Percentiles rank a stretch among this genome's conserved stretches.
phyloP scores from a whole-genome alignment of 805 yeast species.

The Isabelozyma gotoi region DNA sequence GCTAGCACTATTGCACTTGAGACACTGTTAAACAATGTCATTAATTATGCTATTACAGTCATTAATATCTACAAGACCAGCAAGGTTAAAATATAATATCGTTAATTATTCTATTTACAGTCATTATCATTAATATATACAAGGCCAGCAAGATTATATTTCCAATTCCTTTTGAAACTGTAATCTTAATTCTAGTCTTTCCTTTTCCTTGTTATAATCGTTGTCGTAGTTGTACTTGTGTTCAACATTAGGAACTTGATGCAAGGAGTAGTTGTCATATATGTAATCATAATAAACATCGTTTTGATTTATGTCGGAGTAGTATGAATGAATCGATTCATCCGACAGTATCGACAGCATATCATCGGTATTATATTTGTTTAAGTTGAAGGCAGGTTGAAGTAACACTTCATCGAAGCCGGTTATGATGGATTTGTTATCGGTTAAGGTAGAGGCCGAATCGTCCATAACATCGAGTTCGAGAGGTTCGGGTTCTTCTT shows the following conservation, averaged over 20 bases:
- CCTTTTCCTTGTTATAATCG: constrained; percentile 24
- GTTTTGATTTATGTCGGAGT: constrained; percentile 14
- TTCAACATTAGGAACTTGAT: constrained; percentile 9
- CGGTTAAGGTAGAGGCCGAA: neutral
- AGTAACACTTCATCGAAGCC: constrained; percentile 27
- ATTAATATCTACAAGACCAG: too few relatives aligned
- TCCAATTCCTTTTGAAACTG: constrained; percentile 37
- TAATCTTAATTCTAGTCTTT: constrained; percentile 36
- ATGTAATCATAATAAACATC: constrained; percentile 2
- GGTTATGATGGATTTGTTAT: constrained; percentile 5
- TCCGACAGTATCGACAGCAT: constrained; percentile 14
- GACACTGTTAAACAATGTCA: too few relatives aligned
- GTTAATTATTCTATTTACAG: too few relatives aligned
- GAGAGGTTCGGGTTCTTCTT: neutral
- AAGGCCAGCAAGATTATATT: constrained; percentile 8
- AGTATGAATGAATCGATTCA: constrained; percentile 17
- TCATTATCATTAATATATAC: too few relatives aligned
- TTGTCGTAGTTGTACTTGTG: constrained; percentile 7
- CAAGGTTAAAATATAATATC: too few relatives aligned
- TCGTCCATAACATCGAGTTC: neutral
- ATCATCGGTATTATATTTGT: constrained; percentile 14
- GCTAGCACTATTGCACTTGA: too few relatives aligned
- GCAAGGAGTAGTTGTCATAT: neutral
- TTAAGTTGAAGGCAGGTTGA: constrained; percentile 8
- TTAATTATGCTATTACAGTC: too few relatives aligned